Evolutionary conservation across 768 basidiomycete species (phyloP).

Genomic region (Hydnomerulius pinastri): DNA sequence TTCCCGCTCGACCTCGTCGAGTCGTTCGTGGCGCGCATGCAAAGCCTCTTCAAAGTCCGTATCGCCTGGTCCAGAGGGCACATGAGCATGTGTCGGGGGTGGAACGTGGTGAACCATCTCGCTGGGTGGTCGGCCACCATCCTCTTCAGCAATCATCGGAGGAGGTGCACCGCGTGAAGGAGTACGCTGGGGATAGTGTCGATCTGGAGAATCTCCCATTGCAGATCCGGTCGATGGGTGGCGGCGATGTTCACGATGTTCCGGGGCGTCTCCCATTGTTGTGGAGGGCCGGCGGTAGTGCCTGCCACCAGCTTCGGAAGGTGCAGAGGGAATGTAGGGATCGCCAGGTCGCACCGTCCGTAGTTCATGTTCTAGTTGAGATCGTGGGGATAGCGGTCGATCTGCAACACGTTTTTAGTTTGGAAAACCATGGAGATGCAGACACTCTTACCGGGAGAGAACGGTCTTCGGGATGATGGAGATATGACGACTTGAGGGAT

Average conservation of each 20-base stretch:
- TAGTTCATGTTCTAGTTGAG: constrained; percentile 8
- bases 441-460: constrained; percentile 16
- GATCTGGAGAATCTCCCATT: constrained; percentile 3
- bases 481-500: not conserved
- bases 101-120: constrained; percentile 30
- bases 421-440: not conserved
- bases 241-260: not conserved
- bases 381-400: constrained; percentile 10
- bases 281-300: not conserved
- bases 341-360: constrained; percentile 12
- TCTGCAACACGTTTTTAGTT: constrained; percentile 19
- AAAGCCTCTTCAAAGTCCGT: constrained; percentile 46
- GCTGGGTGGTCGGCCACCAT: constrained; percentile 20
- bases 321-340: constrained; percentile 11
- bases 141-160: constrained; percentile 20
- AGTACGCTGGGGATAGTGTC: constrained; percentile 11
- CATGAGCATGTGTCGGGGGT: constrained; percentile 15
- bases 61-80: constrained; percentile 28
- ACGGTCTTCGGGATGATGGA: not conserved
- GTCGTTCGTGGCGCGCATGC: constrained; percentile 48
- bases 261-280: constrained; percentile 1
- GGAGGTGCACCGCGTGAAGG: constrained; percentile 18
- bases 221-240: constrained; percentile 8
- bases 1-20: constrained; percentile 55
- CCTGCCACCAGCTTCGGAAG: constrained; percentile 4